Evolutionary conservation across 2,329 filamentous ascomycete species (phyloP).

Genomic region (Stromatinia cepivora): DNA sequence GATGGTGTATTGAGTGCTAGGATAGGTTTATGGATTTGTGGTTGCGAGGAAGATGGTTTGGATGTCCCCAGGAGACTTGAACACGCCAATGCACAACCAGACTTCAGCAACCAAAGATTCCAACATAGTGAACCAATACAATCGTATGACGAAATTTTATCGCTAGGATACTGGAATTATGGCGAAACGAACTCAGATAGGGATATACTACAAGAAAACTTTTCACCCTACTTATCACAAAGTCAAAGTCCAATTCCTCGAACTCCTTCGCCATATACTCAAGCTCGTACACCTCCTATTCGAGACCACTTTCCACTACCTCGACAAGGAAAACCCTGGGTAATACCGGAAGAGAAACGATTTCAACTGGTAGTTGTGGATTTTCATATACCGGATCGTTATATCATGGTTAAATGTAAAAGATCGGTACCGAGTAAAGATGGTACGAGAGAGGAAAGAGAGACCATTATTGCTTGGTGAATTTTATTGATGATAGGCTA

Average conservation of each 20-base stretch:
- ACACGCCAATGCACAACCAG: neutral
- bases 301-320: neutral
- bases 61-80: constrained; percentile 20
- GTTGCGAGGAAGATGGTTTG: constrained; percentile 37
- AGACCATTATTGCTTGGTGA: constrained; percentile 38
- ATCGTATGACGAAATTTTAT: neutral
- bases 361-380: constrained; percentile 34
- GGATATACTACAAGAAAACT: neutral
- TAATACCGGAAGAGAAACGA: constrained; percentile 35
- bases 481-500: neutral
- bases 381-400: constrained; percentile 36
- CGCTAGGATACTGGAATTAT: neutral
- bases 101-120: neutral
- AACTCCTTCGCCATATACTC: constrained; percentile 10
- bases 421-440: constrained; percentile 28
- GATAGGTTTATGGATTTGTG: constrained; percentile 35
- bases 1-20: constrained; percentile 45
- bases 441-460: constrained; percentile 34
- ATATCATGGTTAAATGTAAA: constrained; percentile 35
- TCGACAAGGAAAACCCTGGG: constrained; percentile 22
- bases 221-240: constrained; percentile 11
- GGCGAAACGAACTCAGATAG: neutral
- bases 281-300: neutral
- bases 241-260: neutral
- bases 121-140: neutral